Percentiles rank a stretch among this genome's conserved stretches.
Evolutionary conservation across 805 yeast species (phyloP).

Genomic region (Monosporozyma unispora): DNA sequence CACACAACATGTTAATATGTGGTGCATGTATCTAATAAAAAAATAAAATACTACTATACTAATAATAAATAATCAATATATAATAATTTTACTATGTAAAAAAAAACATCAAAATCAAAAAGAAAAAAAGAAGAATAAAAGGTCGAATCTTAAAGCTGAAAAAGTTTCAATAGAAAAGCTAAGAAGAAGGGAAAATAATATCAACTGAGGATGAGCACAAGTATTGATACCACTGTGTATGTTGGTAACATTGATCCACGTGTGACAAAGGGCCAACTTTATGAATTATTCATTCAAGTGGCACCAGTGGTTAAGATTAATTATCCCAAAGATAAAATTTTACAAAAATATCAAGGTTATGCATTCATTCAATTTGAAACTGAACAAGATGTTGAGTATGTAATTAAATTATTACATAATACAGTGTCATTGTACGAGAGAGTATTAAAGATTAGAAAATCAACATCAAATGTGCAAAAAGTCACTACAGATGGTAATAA

Average conservation of each 20-base stretch:
- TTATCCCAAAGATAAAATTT: constrained; percentile 71
- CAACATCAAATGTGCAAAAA: constrained; percentile 24
- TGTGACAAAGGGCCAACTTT: constrained; percentile 61
- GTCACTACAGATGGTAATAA: constrained; percentile 6
- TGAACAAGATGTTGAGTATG: constrained; percentile 61
- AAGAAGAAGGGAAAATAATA: background rate
- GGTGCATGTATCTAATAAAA: background rate
- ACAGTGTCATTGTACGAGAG: constrained; percentile 47
- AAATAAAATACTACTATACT: no score
- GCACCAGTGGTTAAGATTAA: constrained; percentile 66
- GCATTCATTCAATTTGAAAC: constrained; percentile 72
- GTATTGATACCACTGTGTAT: constrained; percentile 41
- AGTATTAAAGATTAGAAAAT: constrained; percentile 42
- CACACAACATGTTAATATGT: background rate
- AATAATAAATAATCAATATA: background rate
- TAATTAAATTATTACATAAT: constrained; percentile 49
- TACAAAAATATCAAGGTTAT: constrained; percentile 69
- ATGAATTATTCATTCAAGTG: constrained; percentile 77
- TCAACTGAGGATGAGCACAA: background rate
- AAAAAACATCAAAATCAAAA: background rate
- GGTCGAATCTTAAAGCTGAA: background rate
- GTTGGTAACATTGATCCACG: constrained; percentile 75
- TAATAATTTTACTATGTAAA: background rate
- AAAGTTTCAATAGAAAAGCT: background rate
- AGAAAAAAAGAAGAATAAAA: background rate